These are phyloP conservation scores for Rubroboletus satanas DNA, from an alignment of 768 basidiomycete genomes.

Conservation along the genomic window DNA sequence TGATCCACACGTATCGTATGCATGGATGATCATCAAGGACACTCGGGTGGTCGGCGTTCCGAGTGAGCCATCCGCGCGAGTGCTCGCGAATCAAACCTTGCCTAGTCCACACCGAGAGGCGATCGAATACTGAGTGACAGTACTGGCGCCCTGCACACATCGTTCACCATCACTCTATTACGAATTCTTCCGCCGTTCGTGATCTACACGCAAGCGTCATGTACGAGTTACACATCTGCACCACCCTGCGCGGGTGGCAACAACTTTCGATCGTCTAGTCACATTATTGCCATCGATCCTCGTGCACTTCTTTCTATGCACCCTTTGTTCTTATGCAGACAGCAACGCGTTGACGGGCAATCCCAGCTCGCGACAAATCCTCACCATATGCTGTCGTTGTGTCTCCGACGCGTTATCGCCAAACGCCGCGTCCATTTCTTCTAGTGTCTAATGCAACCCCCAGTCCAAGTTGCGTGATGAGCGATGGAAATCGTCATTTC, in stretches of 20 bases:
- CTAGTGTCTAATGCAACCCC: constrained; percentile 22
- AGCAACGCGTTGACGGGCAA: constrained; percentile 25
- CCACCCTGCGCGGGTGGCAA: neutral
- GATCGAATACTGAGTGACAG: neutral
- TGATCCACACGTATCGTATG: neutral
- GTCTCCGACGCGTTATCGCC: constrained; percentile 27
- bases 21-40: neutral
- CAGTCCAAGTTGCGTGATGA: neutral
- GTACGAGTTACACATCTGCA: no score
- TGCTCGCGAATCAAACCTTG: neutral
- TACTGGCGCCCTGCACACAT: neutral
- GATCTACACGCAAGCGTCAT: neutral
- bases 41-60: neutral
- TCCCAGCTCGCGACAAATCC: constrained; percentile 28
- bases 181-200: no score
- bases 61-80: neutral
- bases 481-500: neutral
- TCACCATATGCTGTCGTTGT: constrained; percentile 25
- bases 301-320: neutral
- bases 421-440: constrained; percentile 33
- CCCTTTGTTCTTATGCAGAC: constrained; percentile 6
- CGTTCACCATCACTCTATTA: neutral
- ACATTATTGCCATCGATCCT: neutral
- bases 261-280: neutral
- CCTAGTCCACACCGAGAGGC: neutral